Base-by-base conservation (phyloP, 805 yeast genomes). In the Candida easanensis region DNA sequence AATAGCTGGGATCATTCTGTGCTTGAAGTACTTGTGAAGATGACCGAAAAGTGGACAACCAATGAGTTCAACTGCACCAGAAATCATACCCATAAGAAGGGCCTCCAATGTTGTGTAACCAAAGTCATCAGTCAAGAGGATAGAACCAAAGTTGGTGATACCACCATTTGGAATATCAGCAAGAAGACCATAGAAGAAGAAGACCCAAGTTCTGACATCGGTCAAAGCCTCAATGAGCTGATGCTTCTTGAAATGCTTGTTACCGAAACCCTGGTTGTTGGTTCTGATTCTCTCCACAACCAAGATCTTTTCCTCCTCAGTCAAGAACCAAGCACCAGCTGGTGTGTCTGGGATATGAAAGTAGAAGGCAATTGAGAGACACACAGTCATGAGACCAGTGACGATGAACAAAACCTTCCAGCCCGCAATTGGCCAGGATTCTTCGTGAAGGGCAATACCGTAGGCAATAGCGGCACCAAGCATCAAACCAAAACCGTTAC, bases 401-500 rank as follows among this genome's bases (percentile, higher is more conserved):
- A 80, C 65, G 36, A 84, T 61, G 55, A 73, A 84, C 4, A 81
- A 56, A 10, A 77, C 55, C 57, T 74, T 78, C 90, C 90, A 85
- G 2, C 81, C 69, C 4, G 59, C 68, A 6, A 79, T 61, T 23
- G 66, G 41, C 56, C 66, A 76, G 3, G 53, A 40, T 16, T 60
- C 64, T 10, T 54, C 61, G 52, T 72, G 65, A 4, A 42, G 42
- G 44, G 69, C 62, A 42, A 74, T 52, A 15, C 81, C 83, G 53
- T 78, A 79, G 2, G 84, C 79, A 44, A 81, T 73, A 9, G 71
- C 68, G 20, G 73, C 70, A 15, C 82, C 77, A 21, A 76, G 28
- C 15, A 75, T 60, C 27, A 66, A 62, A 41, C 79, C 79, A 16
- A 72, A 53, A 36, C 77, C 79, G 22, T 69, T 64, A 50, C 60